Evolutionary conservation across 768 basidiomycete genomes (phyloP).

Genomic region (Pulveroboletus sp.): DNA sequence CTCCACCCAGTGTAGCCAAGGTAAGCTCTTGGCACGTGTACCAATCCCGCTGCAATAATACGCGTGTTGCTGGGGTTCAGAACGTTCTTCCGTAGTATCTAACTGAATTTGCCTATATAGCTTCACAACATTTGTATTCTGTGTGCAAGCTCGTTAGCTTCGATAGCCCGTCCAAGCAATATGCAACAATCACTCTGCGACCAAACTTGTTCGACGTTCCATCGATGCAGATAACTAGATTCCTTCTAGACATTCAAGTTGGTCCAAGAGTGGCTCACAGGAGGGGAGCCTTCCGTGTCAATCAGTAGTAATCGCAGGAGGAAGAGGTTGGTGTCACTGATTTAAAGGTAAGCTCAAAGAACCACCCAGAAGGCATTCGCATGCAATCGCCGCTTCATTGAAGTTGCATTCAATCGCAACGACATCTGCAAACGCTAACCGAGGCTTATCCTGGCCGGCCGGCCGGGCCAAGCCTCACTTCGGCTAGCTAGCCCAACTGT

Average conservation of each 20-base stretch:
- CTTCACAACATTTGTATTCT: constrained; percentile 38
- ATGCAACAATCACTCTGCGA: constrained; percentile 37
- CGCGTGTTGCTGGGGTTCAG: constrained; percentile 18
- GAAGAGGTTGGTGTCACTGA: too few species aligned
- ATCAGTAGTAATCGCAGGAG: too few species aligned
- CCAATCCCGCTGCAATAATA: constrained; percentile 38
- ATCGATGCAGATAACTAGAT: constrained; percentile 22
- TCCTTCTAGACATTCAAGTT: constrained; percentile 26
- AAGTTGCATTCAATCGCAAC: too few species aligned
- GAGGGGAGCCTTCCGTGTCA: too few species aligned
- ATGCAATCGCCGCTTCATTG: too few species aligned
- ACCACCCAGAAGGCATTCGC: too few species aligned
- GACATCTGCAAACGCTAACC: too few species aligned
- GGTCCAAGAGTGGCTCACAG: too few species aligned
- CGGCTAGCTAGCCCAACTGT: too few species aligned
- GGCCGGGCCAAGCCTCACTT: too few species aligned
- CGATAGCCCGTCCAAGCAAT: constrained; percentile 9
- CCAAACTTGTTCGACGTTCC: constrained; percentile 15
- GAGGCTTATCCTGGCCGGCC: too few species aligned
- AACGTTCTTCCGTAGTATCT: neutral
- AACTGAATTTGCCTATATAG: constrained; percentile 27
- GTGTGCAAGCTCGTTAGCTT: neutral
- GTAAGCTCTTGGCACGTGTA: constrained; percentile 16
- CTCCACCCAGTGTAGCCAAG: constrained; percentile 5
- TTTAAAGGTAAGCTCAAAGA: too few species aligned